These are phyloP conservation scores for Penicillium sp. DNA, from an alignment of 2,329 filamentous ascomycete species.

Conservation along the genomic window DNA sequence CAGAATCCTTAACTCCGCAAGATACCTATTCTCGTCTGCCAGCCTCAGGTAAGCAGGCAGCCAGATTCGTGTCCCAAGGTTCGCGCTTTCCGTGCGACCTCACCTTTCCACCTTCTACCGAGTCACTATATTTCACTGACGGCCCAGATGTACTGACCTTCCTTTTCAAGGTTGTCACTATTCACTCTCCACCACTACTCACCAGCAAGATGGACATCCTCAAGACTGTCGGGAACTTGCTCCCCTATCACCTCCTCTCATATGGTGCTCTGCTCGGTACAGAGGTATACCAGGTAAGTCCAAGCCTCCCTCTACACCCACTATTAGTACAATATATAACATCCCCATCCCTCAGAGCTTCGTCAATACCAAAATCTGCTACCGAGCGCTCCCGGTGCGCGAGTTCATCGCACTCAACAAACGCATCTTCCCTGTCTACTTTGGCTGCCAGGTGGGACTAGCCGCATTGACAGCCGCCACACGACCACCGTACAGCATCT, in stretches of 20 bases:
- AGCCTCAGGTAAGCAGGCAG: neutral
- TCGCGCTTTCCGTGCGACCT: neutral
- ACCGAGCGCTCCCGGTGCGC: conserved; percentile 32
- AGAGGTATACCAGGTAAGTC: conserved; percentile 33
- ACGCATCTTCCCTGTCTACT: conserved; percentile 41
- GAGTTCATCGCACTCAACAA: conserved; percentile 41
- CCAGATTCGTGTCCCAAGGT: neutral
- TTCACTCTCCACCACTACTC: neutral
- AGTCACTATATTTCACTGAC: neutral
- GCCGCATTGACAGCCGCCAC: conserved; percentile 33
- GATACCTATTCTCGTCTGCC: neutral
- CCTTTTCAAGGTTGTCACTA: neutral
- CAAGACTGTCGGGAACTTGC: conserved; percentile 12
- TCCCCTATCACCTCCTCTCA: conserved; percentile 37
- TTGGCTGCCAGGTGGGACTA: conserved; percentile 36
- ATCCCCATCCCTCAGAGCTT: conserved; percentile 32
- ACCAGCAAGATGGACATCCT: neutral
- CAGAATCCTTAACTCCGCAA: neutral
- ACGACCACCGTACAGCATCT: conserved; percentile 30
- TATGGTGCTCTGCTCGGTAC: conserved; percentile 41
- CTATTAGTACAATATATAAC: neutral
- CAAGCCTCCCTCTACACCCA: neutral
- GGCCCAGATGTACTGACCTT: neutral
- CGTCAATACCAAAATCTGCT: conserved; percentile 40
- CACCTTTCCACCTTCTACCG: neutral